phyloP scores from a whole-genome alignment of 2,329 filamentous ascomycete species.

The Ambrosiella cleistominuta region DNA sequence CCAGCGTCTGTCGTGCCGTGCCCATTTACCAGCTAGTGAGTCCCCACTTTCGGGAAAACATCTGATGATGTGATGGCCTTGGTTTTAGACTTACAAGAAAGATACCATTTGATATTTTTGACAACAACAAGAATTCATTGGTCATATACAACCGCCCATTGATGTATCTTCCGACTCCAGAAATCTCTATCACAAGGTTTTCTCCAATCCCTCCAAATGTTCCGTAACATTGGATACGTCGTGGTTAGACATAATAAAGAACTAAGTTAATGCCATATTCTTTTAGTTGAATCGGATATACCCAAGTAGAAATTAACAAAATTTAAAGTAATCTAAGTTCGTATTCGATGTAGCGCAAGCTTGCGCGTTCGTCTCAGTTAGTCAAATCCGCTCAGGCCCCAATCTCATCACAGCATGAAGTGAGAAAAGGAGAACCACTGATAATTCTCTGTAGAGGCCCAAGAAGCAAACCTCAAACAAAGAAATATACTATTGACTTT shows the following conservation, averaged over 20 bases:
- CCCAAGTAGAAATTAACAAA: neutral
- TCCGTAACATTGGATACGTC: too few species aligned
- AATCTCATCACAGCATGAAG: neutral
- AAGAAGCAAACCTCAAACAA: neutral
- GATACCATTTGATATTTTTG: neutral
- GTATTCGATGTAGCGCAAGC: neutral
- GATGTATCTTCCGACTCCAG: neutral
- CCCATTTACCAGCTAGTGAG: too few species aligned
- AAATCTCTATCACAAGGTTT: too few species aligned
- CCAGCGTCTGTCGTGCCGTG: too few species aligned
- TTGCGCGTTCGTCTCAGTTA: neutral
- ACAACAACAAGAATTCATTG: neutral
- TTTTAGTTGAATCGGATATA: neutral
- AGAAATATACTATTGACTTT: neutral
- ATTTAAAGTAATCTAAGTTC: neutral
- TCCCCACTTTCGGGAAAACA: too few species aligned
- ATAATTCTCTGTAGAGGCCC: neutral
- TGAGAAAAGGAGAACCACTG: neutral
- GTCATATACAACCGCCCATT: neutral
- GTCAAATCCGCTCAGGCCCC: neutral
- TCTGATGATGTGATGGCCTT: too few species aligned
- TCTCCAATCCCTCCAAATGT: neutral
- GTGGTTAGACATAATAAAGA: too few species aligned
- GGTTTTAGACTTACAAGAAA: neutral
- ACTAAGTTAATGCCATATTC: neutral